Evolutionary conservation across 2,329 filamentous ascomycete genomes (phyloP), one percentile per base, ranked within the genome.

Genomic region (Claviceps sp.): DNA sequence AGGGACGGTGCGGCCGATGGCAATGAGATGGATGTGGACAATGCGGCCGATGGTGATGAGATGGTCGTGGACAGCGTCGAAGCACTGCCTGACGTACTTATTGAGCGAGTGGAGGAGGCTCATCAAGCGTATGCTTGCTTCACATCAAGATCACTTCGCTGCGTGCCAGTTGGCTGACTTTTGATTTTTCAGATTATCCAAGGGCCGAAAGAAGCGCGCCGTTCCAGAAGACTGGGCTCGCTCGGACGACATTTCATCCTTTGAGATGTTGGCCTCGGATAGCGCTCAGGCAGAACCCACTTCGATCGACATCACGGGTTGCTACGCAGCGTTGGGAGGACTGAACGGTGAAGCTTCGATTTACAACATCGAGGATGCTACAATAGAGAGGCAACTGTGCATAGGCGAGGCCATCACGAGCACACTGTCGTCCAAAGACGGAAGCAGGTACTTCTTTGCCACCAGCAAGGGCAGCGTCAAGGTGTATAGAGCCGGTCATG

Each of bases 1-100:
- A 81, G 82, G 26, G 70, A 70, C 52, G 67, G 69, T 52, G 69
- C 70, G 3, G 70, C 69, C 11, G 77, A 80, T 60, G 86, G 84
- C 30, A 93, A 97, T 66, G 84, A 84, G 18, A 98, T 98, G 93
- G 86, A 93, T 58, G 83, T 97, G 26, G 70, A 70, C 52, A 67
- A 69, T 51, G 69, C 70, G 3, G 70, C 69, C 11, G 78, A 80
- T 60, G 86, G 84, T 30, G 93, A 97, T 66, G 84, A 85, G 18
- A 98, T 98, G 93, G 87, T 93, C 58, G 83, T 98, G 18, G 93
- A 98, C 65, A 70, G 65, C 24, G 81, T 78, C 51, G 81, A 89
- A 60, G 81, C 79, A 24, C 73, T 98, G 37, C 82, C 90, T 2
- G 82, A 86, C 45, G 77, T 78, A 14, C 72, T 96, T 48, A 73